These are phyloP conservation scores for Cytidiella melzeri DNA, from an alignment of 768 basidiomycete species.

Conservation along the genomic window DNA sequence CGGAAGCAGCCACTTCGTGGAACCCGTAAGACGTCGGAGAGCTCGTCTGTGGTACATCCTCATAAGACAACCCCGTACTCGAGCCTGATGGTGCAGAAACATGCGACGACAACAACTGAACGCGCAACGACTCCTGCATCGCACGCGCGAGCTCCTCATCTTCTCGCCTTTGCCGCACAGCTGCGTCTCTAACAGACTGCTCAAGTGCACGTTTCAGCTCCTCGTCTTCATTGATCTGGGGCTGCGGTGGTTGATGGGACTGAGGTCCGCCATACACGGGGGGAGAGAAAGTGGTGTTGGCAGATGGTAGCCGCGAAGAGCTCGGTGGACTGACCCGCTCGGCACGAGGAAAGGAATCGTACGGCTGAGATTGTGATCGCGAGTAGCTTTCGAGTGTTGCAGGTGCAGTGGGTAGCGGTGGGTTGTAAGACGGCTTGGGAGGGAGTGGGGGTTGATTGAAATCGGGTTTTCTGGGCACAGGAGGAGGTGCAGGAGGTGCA, in stretches of 20 bases:
- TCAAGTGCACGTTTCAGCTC: conserved; percentile 16
- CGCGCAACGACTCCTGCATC: conserved; percentile 43
- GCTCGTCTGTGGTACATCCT: not conserved
- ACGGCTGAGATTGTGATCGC: not conserved
- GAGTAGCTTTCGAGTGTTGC: conserved; percentile 32
- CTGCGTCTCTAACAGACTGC: conserved; percentile 16
- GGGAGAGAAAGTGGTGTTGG: not conserved
- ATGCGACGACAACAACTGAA: too few relatives aligned
- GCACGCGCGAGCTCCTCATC: conserved; percentile 65
- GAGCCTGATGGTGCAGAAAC: too few relatives aligned
- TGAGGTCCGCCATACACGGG: too few relatives aligned
- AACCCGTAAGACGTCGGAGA: not conserved
- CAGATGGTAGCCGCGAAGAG: too few relatives aligned
- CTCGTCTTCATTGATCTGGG: conserved; percentile 3
- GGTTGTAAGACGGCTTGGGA: conserved; percentile 15
- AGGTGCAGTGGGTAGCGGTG: conserved; percentile 16
- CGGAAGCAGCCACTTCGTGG: not conserved
- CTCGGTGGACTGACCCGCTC: too few relatives aligned
- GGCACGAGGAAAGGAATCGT: too few relatives aligned
- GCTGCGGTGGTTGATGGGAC: not conserved
- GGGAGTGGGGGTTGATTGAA: conserved; percentile 19
- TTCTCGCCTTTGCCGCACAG: conserved; percentile 30
- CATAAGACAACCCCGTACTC: too few relatives aligned
- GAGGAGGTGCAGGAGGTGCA: conserved; percentile 12
- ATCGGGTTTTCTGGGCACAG: conserved; percentile 19